Evolutionary conservation across 2,329 filamentous ascomycete genomes (phyloP).

Genomic region (Pseudopithomyces maydicus): DNA sequence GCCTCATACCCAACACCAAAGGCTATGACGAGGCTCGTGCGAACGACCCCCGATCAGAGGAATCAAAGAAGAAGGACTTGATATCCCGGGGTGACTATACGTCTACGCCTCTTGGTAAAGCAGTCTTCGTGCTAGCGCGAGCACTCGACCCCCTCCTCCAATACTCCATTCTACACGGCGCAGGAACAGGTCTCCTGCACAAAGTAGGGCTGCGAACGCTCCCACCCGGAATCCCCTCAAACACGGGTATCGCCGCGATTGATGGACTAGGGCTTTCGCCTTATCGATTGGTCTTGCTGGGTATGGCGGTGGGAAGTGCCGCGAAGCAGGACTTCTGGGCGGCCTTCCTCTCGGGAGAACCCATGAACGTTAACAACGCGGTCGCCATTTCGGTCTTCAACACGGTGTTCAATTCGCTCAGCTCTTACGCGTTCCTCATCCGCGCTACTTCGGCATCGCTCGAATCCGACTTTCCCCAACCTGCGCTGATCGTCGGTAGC

Average conservation of each 20-base stretch:
- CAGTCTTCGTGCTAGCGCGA: constrained; percentile 53
- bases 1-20: constrained; percentile 3
- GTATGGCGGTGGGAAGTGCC: constrained; percentile 58
- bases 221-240: constrained; percentile 47
- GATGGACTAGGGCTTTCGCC: constrained; percentile 56
- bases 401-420: constrained; percentile 59
- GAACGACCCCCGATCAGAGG: constrained; percentile 37
- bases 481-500: constrained; percentile 54
- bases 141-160: constrained; percentile 54
- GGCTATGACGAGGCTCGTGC: constrained; percentile 9
- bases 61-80: constrained; percentile 39
- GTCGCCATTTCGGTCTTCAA: constrained; percentile 58
- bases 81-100: constrained; percentile 50
- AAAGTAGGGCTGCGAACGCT: constrained; percentile 52
- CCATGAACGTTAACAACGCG: constrained; percentile 53
- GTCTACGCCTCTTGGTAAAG: constrained; percentile 45
- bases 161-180: constrained; percentile 55
- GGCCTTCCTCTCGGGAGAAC: constrained; percentile 53
- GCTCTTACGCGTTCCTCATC: constrained; percentile 60
- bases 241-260: constrained; percentile 46
- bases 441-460: constrained; percentile 54
- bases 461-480: constrained; percentile 46
- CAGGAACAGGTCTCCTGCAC: constrained; percentile 51
- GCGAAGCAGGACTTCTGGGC: constrained; percentile 65
- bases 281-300: constrained; percentile 57